Percentiles rank a stretch among this genome's conserved stretches.
phyloP scores from a whole-genome alignment of 192 early-diverging fungal genomes.

The Backusella tarrabulga region DNA sequence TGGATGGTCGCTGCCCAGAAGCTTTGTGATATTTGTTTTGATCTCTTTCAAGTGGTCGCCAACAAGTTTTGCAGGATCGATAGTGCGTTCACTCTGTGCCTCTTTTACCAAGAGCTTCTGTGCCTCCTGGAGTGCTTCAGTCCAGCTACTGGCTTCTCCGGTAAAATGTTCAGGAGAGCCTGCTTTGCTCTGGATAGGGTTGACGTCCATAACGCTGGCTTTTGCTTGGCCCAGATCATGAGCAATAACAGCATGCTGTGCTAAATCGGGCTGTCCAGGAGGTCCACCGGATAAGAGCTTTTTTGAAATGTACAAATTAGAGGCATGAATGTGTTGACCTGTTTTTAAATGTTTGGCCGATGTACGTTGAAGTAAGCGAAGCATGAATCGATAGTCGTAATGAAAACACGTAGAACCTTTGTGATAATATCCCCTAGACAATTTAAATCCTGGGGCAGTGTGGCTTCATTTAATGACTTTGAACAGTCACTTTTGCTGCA shows the following conservation, averaged over 20 bases:
- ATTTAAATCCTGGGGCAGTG: background rate
- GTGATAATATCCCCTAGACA: conserved; percentile 1
- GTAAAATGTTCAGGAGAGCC: conserved; percentile 15
- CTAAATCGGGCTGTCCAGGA: conserved; percentile 3
- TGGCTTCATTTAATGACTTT: background rate
- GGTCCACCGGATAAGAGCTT: background rate
- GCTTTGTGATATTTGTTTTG: conserved; percentile 77
- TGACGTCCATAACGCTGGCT: background rate
- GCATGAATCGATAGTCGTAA: background rate
- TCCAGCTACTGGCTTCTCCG: conserved; percentile 42
- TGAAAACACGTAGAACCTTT: background rate
- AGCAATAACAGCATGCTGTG: background rate
- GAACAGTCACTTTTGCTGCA: conserved; percentile 5
- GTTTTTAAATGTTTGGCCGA: background rate
- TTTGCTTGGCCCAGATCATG: background rate
- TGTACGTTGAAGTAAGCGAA: conserved; percentile 1
- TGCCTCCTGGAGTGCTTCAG: conserved; percentile 51
- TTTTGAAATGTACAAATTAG: background rate
- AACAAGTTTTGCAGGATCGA: conserved; percentile 76
- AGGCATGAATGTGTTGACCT: background rate
- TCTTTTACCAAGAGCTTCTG: conserved; percentile 42
- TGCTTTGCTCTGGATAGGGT: background rate
- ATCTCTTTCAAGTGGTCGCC: conserved; percentile 84
- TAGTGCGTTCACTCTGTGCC: conserved; percentile 32
- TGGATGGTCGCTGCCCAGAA: conserved; percentile 87